Evolutionary conservation across 768 basidiomycete species (phyloP), one percentile per base, ranked within the genome.

Genomic region (Pleurotus platypus): DNA sequence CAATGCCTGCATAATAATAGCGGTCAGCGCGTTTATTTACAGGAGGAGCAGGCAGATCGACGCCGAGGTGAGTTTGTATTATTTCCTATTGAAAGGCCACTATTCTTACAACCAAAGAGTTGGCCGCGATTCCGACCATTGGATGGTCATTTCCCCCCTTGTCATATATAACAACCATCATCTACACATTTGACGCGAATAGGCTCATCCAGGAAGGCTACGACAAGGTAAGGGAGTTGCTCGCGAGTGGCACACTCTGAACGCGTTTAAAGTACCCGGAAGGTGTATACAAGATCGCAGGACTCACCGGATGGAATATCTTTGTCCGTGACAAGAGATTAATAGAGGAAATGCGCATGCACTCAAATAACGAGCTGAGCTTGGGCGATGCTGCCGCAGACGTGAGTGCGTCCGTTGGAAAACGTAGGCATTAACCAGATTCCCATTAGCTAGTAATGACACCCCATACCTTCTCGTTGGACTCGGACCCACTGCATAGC

Each of bases 281-380:
- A 3, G 56, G 62, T 18, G 47, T 65, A 20, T 72, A 70, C 63
- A 72, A 65, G 43, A 37, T 73, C 30, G 63, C 68, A 2, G 66
- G 58, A 22, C 57, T 69, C 46, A 58, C 57, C 9, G 61, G 63
- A 3, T 69, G 67, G 67, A 57, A 58, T 24, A 62, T 69, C 15
- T 54, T 67, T n/a, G 56, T 64, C 8, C 61, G 58, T 3, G 60
- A 60, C 0, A 24, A 60, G 13, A 58, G 54, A 53, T 58, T 63
- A 3, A 24, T 69, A 1, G 65, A 69, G 51, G 66, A 67, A 42
- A 46, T 69, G 24, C 61, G 55, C 22, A 65, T 50, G 30, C 57
- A 58, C 5, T 55, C 60, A 9, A 55, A 63, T 12, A 56, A 56
- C 12, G 57, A 53, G 13, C 50, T 64, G 3, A 57, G 54, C 38